Percentiles rank a stretch among this genome's conserved stretches.
phyloP scores from a whole-genome alignment of 2,329 filamentous ascomycete genomes.

The Rhexocercosporidium sp. region DNA sequence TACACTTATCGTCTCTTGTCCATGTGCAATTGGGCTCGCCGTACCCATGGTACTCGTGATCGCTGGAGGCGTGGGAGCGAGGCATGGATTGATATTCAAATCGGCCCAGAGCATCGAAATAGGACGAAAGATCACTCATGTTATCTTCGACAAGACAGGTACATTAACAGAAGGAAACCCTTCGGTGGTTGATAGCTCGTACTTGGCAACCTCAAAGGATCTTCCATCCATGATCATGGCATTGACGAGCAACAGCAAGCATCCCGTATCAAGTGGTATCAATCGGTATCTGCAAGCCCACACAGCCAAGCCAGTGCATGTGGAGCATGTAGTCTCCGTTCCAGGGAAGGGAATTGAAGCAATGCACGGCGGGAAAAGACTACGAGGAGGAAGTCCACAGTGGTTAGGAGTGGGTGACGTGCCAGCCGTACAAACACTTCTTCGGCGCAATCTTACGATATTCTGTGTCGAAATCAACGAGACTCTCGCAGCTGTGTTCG shows the following conservation, averaged over 20 bases:
- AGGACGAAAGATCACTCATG: conserved; percentile 64
- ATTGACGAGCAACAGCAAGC: conserved; percentile 40
- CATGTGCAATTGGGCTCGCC: conserved; percentile 73
- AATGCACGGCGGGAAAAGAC: conserved; percentile 28
- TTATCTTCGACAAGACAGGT: conserved; percentile 83
- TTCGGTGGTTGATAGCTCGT: conserved; percentile 47
- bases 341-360: conserved; percentile 51
- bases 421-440: conserved; percentile 43
- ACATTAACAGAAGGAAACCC: conserved; percentile 72
- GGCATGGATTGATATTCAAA: conserved; percentile 73
- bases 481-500: conserved; percentile 48
- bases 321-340: conserved; percentile 46
- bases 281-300: conserved; percentile 41
- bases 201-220: conserved; percentile 32
- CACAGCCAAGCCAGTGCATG: conserved; percentile 25
- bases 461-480: conserved; percentile 54
- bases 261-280: conserved; percentile 42
- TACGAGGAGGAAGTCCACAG: conserved; percentile 56
- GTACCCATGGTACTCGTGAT: conserved; percentile 82
- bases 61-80: conserved; percentile 68
- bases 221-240: conserved; percentile 34
- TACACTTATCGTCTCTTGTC: conserved; percentile 73
- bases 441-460: conserved; percentile 47
- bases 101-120: conserved; percentile 67
- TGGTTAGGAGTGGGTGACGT: conserved; percentile 50